These are phyloP conservation scores for Adenanthera pavonina DNA, from an alignment of 306 rosid species.

Conservation along the genomic window DNA sequence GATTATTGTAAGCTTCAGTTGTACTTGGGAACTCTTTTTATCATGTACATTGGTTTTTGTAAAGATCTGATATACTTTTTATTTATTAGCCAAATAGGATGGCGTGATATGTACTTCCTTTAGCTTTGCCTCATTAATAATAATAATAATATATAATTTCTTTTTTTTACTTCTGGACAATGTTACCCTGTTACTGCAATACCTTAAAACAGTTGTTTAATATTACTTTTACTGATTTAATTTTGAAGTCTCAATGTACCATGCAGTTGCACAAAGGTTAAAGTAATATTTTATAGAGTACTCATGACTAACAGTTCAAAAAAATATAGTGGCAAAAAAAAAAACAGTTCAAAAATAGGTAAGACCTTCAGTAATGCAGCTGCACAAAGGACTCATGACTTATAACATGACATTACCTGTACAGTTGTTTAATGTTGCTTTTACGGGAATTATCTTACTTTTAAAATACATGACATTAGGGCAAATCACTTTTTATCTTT, in stretches of 20 bases:
- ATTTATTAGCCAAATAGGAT: not conserved
- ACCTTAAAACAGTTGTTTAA: not conserved
- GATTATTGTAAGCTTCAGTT: not conserved
- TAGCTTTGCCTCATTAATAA: not conserved
- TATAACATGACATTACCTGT: too few relatives aligned
- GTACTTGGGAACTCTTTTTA: constrained; percentile 5
- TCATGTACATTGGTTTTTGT: constrained; percentile 14
- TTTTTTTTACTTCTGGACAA: not conserved
- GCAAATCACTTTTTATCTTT: too few relatives aligned
- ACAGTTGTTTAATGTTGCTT: too few relatives aligned
- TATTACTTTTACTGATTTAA: not conserved
- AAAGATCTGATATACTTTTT: not conserved
- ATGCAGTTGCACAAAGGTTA: not conserved
- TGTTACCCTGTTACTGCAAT: not conserved
- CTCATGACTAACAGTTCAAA: too few relatives aligned
- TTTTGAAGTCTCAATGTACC: not conserved
- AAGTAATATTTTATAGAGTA: not conserved
- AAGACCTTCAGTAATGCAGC: too few relatives aligned
- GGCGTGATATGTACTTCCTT: constrained; percentile 28
- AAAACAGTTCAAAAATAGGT: too few relatives aligned
- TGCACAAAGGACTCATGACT: too few relatives aligned
- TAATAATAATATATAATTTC: not conserved
- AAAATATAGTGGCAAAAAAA: too few relatives aligned
- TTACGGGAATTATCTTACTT: too few relatives aligned
- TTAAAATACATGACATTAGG: too few relatives aligned